Evolutionary conservation across 2,329 filamentous ascomycete species (phyloP), one percentile per base, ranked within the genome.

Genomic region (Trichoderma breve): DNA sequence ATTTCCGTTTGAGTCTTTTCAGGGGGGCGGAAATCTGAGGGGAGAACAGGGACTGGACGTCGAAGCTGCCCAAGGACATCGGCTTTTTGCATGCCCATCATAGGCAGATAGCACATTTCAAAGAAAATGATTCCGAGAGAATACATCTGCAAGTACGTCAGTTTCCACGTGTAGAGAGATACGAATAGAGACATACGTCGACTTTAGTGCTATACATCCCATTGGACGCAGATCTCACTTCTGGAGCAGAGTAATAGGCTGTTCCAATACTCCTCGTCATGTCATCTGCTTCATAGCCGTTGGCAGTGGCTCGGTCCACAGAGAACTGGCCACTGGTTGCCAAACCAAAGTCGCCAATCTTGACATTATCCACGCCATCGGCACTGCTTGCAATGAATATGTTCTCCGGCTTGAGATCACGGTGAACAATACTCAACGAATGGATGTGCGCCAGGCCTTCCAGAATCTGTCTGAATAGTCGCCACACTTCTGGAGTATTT

Each of bases 81-180:
- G 2, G 87, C 88, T 74, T 90, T 86, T 76, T 91, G 87, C 88
- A 91, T 91, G 5, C 89, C 89, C 79, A 91, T 85, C 82, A 91
- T 88, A 0, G 89, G 86, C 39, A 85, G 82, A 74, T 91, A 95
- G 78, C 93, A 97, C 96, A 99, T 99, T 81, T 99, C 96, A 76
- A 98, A 98, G 83, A 99, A 97, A 71, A 99, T 98, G 74, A 99
- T 93, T 0, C 96, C 96, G 55, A 99, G 86, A 0, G 95, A 98
- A 79, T 96, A 99, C 95, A 99, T 98, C 87, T 90, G 71, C 11
- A 12, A 28, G 28, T 8, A 11, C n/a, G 34, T 74, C 43, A 72
- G 62, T 39, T 58, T 34, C n/a, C 15, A 3, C 9, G 18, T 26
- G 3, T 15, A 57, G 24, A 57, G 28, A 14, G n/a, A 24, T 15